A percentile compares a stretch with the other conserved stretches of the same genome.
These are phyloP conservation scores for Coemansia sp. DNA, from an alignment of 192 early-diverging fungal genomes.

Conservation along the genomic window DNA sequence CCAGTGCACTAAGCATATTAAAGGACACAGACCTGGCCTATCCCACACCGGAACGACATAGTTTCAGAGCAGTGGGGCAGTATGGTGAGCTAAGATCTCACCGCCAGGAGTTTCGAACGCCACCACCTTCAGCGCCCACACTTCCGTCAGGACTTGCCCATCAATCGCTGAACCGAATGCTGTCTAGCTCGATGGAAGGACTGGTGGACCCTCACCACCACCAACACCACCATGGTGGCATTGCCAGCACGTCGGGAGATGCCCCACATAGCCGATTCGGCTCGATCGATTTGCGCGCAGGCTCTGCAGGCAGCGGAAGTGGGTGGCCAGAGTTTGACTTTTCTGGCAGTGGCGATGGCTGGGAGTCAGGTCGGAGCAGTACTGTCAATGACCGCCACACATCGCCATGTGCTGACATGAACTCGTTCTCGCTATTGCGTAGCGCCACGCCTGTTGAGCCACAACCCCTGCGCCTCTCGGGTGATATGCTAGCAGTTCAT, in stretches of 20 bases:
- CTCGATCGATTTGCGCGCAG: conserved; percentile 9
- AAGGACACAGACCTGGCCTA: conserved; percentile 54
- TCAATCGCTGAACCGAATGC: not conserved
- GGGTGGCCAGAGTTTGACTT: conserved; percentile 14
- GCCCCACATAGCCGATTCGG: not conserved
- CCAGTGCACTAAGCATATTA: conserved; percentile 52
- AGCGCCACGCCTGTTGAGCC: conserved; percentile 36
- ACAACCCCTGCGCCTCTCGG: conserved; percentile 24
- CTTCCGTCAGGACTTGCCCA: not conserved
- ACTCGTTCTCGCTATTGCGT: conserved; percentile 20
- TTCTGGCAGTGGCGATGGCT: not conserved
- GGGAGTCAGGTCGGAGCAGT: conserved; percentile 28
- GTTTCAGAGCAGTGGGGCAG: not conserved
- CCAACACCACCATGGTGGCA: not conserved
- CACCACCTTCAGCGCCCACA: conserved; percentile 7
- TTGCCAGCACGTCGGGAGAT: not conserved
- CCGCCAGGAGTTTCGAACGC: conserved; percentile 4
- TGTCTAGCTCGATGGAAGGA: not conserved
- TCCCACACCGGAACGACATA: conserved; percentile 30
- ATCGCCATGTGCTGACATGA: conserved; percentile 11
- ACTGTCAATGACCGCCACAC: conserved; percentile 17
- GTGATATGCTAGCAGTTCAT: conserved; percentile 28
- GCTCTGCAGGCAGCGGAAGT: not conserved
- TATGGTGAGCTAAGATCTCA: not conserved
- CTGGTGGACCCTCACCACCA: not conserved